Conservation (phyloP, 148 eudicot genomes). For the Pouteria glomerata region DNA sequence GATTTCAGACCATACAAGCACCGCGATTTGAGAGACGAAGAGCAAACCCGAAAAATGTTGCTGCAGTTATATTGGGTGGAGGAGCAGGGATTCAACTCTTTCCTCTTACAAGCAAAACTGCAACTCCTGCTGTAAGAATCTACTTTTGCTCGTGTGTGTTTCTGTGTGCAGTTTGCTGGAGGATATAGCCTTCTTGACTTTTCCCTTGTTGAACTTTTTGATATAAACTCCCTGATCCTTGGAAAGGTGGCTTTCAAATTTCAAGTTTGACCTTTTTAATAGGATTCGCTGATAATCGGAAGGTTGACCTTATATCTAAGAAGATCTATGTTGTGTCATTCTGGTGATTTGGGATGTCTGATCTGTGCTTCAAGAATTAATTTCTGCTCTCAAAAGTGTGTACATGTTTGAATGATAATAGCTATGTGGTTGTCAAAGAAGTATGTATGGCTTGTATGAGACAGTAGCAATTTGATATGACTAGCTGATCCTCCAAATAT, state of each 20-base stretch:
- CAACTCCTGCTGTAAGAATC: slow-evolving; percentile 87
- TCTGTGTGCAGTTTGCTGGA: too few relatives aligned
- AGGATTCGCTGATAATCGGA: background rate
- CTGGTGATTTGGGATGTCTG: background rate
- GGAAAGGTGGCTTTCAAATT: too few relatives aligned
- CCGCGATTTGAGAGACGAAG: slow-evolving; percentile 39
- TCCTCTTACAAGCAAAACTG: slow-evolving; percentile 87
- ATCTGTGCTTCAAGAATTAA: slow-evolving; percentile 3
- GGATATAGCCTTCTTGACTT: too few relatives aligned
- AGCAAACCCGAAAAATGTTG: slow-evolving; percentile 68
- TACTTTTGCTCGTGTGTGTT: slow-evolving; percentile 7
- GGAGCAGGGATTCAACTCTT: slow-evolving; percentile 86
- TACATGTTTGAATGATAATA: background rate
- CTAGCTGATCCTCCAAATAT: background rate
- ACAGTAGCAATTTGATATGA: background rate
- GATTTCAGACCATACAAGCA: slow-evolving; percentile 41
- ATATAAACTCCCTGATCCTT: too few relatives aligned
- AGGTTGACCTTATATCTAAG: background rate
- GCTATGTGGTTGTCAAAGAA: background rate
- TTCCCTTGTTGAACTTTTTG: too few relatives aligned
- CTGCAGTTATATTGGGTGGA: slow-evolving; percentile 83
- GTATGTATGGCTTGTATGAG: background rate
- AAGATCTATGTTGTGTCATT: background rate
- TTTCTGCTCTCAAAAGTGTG: background rate
- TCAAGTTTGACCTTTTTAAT: background rate